Base-by-base conservation (phyloP, 805 yeast genomes). In the Lipomyces sp. region DNA sequence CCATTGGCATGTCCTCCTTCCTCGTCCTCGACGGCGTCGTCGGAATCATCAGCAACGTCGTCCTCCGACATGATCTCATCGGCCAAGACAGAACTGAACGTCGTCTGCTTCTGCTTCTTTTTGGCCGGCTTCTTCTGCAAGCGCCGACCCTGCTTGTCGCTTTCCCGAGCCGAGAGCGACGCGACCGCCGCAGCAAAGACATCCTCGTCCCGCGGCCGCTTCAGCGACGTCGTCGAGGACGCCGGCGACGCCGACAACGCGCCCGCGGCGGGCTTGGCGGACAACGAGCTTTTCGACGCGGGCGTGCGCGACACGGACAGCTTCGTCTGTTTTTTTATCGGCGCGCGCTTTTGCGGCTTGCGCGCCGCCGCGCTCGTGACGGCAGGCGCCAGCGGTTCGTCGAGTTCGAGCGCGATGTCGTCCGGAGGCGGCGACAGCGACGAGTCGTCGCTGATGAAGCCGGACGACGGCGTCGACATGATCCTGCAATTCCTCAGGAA, bases 21-120 rank as follows among this genome's bases (percentile, higher is more conserved):
- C 28, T 37, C n/a, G 5, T 37, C 29, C 29, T 26, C 29, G 29
- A 6, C 48, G 11, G 32, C 35, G n/a, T 38, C 45, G 36, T 28
- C 21, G 13, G 14, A 13, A 23, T 24, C 53, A n/a, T 39, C 51
- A 32, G 43, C 41, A 32, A 34, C 46, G 5, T 47, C 57, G 14
- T 53, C 58, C 11, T 53, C 56, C 10, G 58, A 55, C 53, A 55
- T 55, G 32, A 45, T 23, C 28, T 53, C 58, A 23, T 55, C 58
- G 19, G 49, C 55, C 6, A 55, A 43, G 6, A 55, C 51, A 1
- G 58, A 53, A 11, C 45, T 21, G 33, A 53, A 50, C 35, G 37
- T 45, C 10, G 44, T 19, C 34, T 41, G 47, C 35, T 24, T 19
- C 10, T 23, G 28, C 29, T 46, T 23, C 29, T 35, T 36, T 23